Evolutionary conservation across 345 rosid species (phyloP), one percentile per base, ranked within the genome.

Genomic region (Draba incana): DNA sequence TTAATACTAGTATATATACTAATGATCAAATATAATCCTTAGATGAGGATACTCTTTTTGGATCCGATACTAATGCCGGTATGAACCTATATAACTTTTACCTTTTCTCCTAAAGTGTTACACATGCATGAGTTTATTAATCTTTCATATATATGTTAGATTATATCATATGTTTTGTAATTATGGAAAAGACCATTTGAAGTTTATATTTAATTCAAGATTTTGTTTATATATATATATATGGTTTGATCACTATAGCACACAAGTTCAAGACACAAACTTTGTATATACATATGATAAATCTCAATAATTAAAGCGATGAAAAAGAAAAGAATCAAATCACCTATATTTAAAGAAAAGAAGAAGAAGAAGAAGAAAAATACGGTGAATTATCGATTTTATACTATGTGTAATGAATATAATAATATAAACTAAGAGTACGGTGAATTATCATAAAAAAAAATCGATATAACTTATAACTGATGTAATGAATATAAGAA

Each of bases 381-480:
- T 20, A 20, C 20, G 20, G 20, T 20, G 20, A 20, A 20, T 20
- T 20, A 20, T 20, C 20, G 20, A 20, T 20, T 20, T 20, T 20
- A 20, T n/a, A n/a, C n/a, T n/a, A n/a, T n/a, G n/a, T n/a, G n/a
- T n/a, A n/a, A n/a, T n/a, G n/a, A n/a, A n/a, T n/a, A n/a, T n/a
- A n/a, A n/a, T n/a, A n/a, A n/a, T n/a, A n/a, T n/a, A n/a, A n/a
- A n/a, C n/a, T n/a, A n/a, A n/a, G n/a, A n/a, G n/a, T 24, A 10
- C 45, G 20, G 38, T 62, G 13, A 25, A 61, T 25, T 31, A 45
- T 58, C 13, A 41, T 24, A 59, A 25, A 49, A 41, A 59, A 27
- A 24, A 20, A 20, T 20, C 24, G 8, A 27, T 25, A 42, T 63
- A 28, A 15, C 30, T 10, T 45, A 30, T 62, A 43, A 43, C 14